Conservation (phyloP, 108 stramenopile species). For the Fistulifera pelliculosa region DNA sequence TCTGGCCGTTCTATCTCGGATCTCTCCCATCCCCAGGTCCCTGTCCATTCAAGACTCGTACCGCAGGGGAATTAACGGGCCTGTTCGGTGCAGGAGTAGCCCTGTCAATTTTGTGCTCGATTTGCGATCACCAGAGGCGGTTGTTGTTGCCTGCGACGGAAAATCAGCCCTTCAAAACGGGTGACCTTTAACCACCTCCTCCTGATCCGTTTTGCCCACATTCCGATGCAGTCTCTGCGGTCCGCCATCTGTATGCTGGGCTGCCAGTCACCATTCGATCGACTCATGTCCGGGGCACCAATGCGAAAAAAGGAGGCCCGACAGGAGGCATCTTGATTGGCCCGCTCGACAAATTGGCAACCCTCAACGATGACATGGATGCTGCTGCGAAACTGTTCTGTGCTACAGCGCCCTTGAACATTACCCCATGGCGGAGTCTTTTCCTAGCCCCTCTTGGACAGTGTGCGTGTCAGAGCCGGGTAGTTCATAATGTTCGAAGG, state of each 20-base stretch:
- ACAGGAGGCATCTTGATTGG: neutral
- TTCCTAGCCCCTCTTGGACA: too few relatives aligned
- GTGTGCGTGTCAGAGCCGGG: too few relatives aligned
- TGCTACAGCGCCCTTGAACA: too few relatives aligned
- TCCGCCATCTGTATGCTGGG: neutral
- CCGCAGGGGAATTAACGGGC: too few relatives aligned
- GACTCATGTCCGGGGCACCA: neutral
- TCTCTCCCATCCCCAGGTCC: too few relatives aligned
- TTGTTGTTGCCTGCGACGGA: neutral
- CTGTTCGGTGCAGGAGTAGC: too few relatives aligned
- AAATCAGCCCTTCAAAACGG: neutral
- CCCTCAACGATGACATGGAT: constrained; percentile 1
- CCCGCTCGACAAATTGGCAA: neutral
- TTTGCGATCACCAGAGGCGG: too few relatives aligned
- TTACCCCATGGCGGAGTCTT: too few relatives aligned
- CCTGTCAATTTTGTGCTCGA: too few relatives aligned
- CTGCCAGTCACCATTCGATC: neutral
- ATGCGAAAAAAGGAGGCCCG: neutral
- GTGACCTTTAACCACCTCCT: neutral
- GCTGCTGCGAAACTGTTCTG: neutral
- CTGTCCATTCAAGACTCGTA: too few relatives aligned
- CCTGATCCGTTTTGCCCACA: neutral
- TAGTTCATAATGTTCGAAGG: too few relatives aligned
- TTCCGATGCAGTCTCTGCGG: neutral
- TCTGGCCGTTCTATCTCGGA: too few relatives aligned